Evolutionary conservation across 495 filamentous ascomycete species (phyloP), one percentile per base, ranked within the genome.

Genomic region (Lepraria neglecta): DNA sequence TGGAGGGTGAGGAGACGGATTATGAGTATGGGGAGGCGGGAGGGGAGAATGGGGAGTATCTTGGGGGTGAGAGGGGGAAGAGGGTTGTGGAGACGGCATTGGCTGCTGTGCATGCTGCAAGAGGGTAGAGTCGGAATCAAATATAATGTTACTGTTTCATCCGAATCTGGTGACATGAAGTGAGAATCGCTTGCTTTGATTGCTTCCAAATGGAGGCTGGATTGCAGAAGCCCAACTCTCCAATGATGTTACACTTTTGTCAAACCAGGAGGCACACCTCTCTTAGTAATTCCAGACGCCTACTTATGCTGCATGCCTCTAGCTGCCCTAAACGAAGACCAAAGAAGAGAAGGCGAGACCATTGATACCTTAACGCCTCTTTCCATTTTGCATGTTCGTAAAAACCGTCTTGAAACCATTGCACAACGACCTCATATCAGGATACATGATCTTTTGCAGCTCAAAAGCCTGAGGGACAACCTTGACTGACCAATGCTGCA

Each of bases 381-480:
- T 72, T 11, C 72, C 70, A 42, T 67, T 71, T 66, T 80, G 75
- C 79, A 80, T 79, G 61, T 81, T 83, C 48, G 68, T 74, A 67
- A 84, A 85, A 50, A 87, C 72, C 71, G 85, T 47, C 72, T 88
- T 88, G 74, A 88, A 88, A 11, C 85, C 92, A 78, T 98, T 98
- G 77, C 90, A 95, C 55, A 98, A 78, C 24, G 91, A 89, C 66
- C 85, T 79, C 88, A 97, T 95, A 69, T 97, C 91, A 6, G 94
- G 92, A 69, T 97, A 98, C 33, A 84, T 81, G 67, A 87, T 87
- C 67, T 86, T 87, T 70, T 89, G 82, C 62, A 98, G 79, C 75
- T 97, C 92, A 68, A 89, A 98, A 17, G 84, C 87, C 60, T 91
- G 85, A 2, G 94, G 95, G 15, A 97, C 84, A 43, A 97, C 86